phyloP scores from a whole-genome alignment of 1,284 basidiomycete species.

The Macrocystidia cucumis region DNA sequence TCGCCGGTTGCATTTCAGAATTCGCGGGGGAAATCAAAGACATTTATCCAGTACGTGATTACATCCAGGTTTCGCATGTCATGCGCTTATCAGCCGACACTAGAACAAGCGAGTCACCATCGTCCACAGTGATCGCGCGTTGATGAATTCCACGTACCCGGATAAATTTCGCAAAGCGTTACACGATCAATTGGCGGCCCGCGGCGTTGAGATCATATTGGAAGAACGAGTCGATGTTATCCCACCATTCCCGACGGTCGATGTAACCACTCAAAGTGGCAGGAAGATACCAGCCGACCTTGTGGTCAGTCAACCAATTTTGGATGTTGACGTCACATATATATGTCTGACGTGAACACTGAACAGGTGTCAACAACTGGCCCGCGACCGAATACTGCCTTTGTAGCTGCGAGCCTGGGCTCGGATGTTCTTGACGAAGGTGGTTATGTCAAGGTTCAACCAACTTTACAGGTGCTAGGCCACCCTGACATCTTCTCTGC shows the following conservation, averaged over 20 bases:
- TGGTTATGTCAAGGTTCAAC: conserved; percentile 39
- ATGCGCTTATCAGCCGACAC: conserved; percentile 12
- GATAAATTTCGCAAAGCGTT: conserved; percentile 36
- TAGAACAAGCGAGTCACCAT: conserved; percentile 44
- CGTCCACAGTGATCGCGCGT: conserved; percentile 33
- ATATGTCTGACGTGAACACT: too few relatives aligned
- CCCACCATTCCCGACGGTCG: conserved; percentile 21
- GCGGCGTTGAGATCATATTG: conserved; percentile 35
- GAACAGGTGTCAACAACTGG: too few relatives aligned
- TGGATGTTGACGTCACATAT: neutral
- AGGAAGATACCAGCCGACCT: conserved; percentile 47
- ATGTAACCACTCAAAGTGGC: conserved; percentile 47
- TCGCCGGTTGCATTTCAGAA: conserved; percentile 32
- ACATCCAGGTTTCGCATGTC: conserved; percentile 1
- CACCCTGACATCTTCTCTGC: conserved; percentile 47
- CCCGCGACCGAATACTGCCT: conserved; percentile 39
- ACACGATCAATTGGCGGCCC: conserved; percentile 22
- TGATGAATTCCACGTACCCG: conserved; percentile 44
- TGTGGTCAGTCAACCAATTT: conserved; percentile 32
- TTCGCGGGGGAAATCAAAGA: conserved; percentile 52
- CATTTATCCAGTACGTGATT: conserved; percentile 32
- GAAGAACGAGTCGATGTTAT: conserved; percentile 35
- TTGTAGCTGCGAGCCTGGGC: conserved; percentile 36
- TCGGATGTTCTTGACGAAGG: conserved; percentile 28
- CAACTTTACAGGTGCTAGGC: conserved; percentile 41